Conservation (phyloP, 495 filamentous ascomycete species). For the Penicillium simplicissimum region DNA sequence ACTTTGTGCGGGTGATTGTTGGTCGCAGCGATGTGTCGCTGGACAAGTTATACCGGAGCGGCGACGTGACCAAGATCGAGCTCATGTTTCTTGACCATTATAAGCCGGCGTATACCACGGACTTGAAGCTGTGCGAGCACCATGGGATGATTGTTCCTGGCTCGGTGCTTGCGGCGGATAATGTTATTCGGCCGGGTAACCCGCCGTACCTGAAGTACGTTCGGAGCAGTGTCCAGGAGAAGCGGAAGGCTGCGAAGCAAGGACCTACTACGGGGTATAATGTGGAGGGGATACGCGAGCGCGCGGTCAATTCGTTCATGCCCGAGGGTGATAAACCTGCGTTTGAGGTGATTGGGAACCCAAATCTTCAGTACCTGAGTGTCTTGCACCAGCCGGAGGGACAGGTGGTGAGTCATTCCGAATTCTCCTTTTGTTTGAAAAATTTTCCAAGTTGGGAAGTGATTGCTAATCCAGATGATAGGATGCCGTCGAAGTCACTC, state of each 20-base stretch:
- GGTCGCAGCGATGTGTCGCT: conserved; percentile 64
- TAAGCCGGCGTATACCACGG: conserved; percentile 68
- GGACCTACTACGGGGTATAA: conserved; percentile 33
- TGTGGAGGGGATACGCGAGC: conserved; percentile 31
- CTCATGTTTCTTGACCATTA: conserved; percentile 75
- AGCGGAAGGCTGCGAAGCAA: conserved; percentile 35
- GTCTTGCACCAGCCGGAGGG: conserved; percentile 60
- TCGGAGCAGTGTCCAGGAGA: conserved; percentile 37
- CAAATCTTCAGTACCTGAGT: conserved; percentile 69
- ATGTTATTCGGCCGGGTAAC: conserved; percentile 73
- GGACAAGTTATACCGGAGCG: conserved; percentile 51
- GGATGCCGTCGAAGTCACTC: conserved; percentile 74
- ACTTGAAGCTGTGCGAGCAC: conserved; percentile 72
- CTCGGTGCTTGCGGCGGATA: conserved; percentile 69
- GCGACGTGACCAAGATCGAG: conserved; percentile 58
- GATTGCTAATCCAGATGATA: conserved; percentile 31
- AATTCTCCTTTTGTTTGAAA: no score
- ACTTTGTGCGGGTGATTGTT: conserved; percentile 66
- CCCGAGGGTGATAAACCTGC: conserved; percentile 42
- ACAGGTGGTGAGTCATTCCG: conserved; percentile 26
- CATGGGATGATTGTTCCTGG: conserved; percentile 60
- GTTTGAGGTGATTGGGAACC: conserved; percentile 60
- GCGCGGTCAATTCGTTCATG: conserved; percentile 32
- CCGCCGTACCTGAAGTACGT: conserved; percentile 64
- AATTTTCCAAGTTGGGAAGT: neutral